A percentile compares a stretch with the other conserved stretches of the same genome.
These are phyloP conservation scores for Chlorella vulgaris DNA, from an alignment of 139 green algal species.

Conservation along the genomic window DNA sequence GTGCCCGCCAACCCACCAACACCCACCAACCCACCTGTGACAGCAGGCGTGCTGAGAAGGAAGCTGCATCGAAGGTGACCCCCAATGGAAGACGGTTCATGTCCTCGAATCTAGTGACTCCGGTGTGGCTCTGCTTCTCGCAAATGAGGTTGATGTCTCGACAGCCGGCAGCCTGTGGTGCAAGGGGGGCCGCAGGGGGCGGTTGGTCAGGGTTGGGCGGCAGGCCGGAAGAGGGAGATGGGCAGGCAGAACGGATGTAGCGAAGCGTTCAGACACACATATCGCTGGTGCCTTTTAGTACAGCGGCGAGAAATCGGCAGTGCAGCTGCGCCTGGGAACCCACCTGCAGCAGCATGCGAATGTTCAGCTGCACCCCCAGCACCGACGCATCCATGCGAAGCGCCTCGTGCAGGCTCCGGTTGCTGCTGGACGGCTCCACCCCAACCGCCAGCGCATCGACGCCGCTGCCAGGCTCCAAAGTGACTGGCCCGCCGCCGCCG, in stretches of 20 bases:
- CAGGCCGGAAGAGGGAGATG: too few relatives aligned
- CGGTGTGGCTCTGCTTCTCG: background rate
- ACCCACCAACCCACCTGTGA: background rate
- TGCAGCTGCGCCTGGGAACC: too few relatives aligned
- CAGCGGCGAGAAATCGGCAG: too few relatives aligned
- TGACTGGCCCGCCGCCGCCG: background rate
- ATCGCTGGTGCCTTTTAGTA: too few relatives aligned
- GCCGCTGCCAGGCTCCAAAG: background rate
- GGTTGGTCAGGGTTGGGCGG: too few relatives aligned
- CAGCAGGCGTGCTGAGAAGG: constrained; percentile 50
- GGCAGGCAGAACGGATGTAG: too few relatives aligned
- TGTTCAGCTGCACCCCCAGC: constrained; percentile 54
- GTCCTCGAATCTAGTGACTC: constrained; percentile 69
- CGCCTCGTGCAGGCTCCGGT: constrained; percentile 29
- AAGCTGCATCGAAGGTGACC: constrained; percentile 57
- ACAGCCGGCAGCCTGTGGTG: background rate
- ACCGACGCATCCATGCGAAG: constrained; percentile 58
- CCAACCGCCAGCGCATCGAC: background rate
- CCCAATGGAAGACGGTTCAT: constrained; percentile 57
- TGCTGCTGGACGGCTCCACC: background rate
- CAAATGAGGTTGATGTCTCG: constrained; percentile 62
- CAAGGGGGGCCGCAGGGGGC: too few relatives aligned
- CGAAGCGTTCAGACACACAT: too few relatives aligned
- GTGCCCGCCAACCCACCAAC: too few relatives aligned
- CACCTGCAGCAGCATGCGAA: constrained; percentile 52